A percentile compares a stretch with the other conserved stretches of the same genome.
phyloP scores from a whole-genome alignment of 1,284 basidiomycete genomes.

The Apiotrichum domesticum region DNA sequence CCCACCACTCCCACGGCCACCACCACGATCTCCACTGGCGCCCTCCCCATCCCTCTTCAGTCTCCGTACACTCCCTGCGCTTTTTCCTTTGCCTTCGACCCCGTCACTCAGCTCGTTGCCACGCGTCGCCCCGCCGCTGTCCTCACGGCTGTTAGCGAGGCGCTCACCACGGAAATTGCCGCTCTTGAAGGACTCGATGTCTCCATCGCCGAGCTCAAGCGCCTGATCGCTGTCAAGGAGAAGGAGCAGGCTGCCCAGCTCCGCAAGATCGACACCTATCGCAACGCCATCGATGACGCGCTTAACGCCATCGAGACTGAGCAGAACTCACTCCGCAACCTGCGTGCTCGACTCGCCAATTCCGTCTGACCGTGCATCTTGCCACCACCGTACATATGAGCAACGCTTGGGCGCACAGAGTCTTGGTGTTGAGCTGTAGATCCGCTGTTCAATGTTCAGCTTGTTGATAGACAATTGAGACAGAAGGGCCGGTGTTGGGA shows the following conservation, averaged over 20 bases:
- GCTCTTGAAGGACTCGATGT: not conserved
- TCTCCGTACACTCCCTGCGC: not conserved
- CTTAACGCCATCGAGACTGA: slow-evolving; percentile 6
- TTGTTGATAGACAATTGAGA: not conserved
- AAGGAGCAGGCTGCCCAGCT: slow-evolving; percentile 4
- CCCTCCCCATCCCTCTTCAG: not conserved
- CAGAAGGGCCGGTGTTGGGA: too few species aligned
- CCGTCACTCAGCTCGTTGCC: slow-evolving; percentile 2
- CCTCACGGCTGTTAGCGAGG: not conserved
- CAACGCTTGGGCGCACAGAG: too few species aligned
- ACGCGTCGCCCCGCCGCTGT: slow-evolving; percentile 3
- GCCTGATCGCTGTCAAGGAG: slow-evolving; percentile 6
- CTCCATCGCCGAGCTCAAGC: slow-evolving; percentile 5
- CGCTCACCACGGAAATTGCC: not conserved
- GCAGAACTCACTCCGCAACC: not conserved
- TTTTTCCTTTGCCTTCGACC: not conserved
- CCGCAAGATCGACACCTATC: slow-evolving; percentile 3
- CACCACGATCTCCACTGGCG: not conserved
- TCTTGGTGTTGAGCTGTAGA: not conserved
- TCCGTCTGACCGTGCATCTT: not conserved
- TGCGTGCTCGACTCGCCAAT: slow-evolving; percentile 1
- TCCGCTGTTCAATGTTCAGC: not conserved
- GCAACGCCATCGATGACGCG: slow-evolving; percentile 6
- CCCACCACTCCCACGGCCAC: not conserved
- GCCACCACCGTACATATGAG: too few species aligned